Conservation (phyloP, 1,284 basidiomycete species). For the Ceratobasidium sp. region DNA sequence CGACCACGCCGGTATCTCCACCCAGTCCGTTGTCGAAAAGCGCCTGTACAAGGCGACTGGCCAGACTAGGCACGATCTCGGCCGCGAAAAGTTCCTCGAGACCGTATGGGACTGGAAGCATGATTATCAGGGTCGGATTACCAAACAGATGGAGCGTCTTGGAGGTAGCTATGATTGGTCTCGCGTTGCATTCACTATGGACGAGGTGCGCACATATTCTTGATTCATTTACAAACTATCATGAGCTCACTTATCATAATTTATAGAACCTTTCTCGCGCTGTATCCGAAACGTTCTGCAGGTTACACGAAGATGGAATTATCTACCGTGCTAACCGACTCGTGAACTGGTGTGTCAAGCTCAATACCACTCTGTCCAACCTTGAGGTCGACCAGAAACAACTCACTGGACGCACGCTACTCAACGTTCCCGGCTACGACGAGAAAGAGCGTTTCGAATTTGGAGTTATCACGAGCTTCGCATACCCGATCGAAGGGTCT, state of each 20-base stretch:
- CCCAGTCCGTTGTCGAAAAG: slow-evolving; percentile 98
- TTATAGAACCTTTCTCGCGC: slow-evolving; percentile 80
- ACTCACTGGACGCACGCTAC: slow-evolving; percentile 85
- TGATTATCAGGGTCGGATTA: slow-evolving; percentile 93
- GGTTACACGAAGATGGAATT: slow-evolving; percentile 91
- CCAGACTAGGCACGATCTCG: slow-evolving; percentile 91
- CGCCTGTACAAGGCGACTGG: slow-evolving; percentile 86
- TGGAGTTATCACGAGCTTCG: slow-evolving; percentile 95
- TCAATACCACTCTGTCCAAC: slow-evolving; percentile 97
- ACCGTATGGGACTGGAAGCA: slow-evolving; percentile 98
- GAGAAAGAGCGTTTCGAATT: slow-evolving; percentile 96
- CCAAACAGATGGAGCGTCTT: slow-evolving; percentile 87
- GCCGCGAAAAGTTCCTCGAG: slow-evolving; percentile 90
- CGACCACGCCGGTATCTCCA: slow-evolving; percentile 98
- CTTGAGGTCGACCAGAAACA: slow-evolving; percentile 97
- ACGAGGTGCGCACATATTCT: slow-evolving; percentile 66
- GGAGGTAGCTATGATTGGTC: slow-evolving; percentile 97
- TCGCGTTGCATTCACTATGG: slow-evolving; percentile 96
- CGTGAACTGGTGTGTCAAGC: slow-evolving; percentile 97
- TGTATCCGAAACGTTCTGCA: slow-evolving; percentile 92
- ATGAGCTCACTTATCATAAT: slow-evolving; percentile 2
- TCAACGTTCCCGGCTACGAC: slow-evolving; percentile 95
- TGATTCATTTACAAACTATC: neutral
- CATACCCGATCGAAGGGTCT: slow-evolving; percentile 89
- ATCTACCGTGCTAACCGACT: slow-evolving; percentile 97